Evolutionary conservation across 208 protist species (phyloP), one percentile per base, ranked within the genome.

Genomic region (Porcisia hertigi): DNA sequence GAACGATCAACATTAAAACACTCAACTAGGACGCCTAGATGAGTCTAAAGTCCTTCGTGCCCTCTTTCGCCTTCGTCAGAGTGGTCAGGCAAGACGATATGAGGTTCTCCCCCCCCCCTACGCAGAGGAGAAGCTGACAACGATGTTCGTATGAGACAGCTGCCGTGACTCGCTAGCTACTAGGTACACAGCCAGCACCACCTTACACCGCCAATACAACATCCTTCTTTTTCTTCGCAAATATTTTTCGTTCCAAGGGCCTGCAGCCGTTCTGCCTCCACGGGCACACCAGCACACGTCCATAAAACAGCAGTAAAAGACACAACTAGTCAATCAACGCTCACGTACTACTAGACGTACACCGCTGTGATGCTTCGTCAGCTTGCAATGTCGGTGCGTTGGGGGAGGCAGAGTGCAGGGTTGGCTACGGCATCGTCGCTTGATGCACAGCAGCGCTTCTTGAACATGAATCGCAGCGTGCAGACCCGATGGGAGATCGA

Each of bases 401-500:
- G 20, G 47, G 69, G 30, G 8, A 23, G 30, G 34, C 62, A 60
- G 57, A 53, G 53, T 5, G 39, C 57, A 23, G 52, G 23, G 8
- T 47, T 53, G 59, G 1, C 75, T 25, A 34, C 67, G 7, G 6
- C 58, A 25, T 9, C 30, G 12, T 25, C 73, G 16, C 14, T 84
- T 36, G 5, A 36, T 12, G 49, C 55, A 57, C 85, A 89, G 80
- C 71, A 83, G 55, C 85, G 87, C 45, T 82, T 59, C 43, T 60
- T 97, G 54, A 97, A 97, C 81, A 92, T 97, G 85, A 96, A 95
- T 75, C 88, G 91, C 34, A 94, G 89, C 64, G 87, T 92, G n/a
- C 94, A 95, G 78, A 96, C 93, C 25, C 85, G 89, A 18, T 92
- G 87, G 88, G 89, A 95, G 71, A 80, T 91, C 20, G 92, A 97